Percentiles rank a stretch among this genome's conserved stretches.
Evolutionary conservation across 257 asterid species (phyloP).

Genomic region (Anisodus acutangulus): DNA sequence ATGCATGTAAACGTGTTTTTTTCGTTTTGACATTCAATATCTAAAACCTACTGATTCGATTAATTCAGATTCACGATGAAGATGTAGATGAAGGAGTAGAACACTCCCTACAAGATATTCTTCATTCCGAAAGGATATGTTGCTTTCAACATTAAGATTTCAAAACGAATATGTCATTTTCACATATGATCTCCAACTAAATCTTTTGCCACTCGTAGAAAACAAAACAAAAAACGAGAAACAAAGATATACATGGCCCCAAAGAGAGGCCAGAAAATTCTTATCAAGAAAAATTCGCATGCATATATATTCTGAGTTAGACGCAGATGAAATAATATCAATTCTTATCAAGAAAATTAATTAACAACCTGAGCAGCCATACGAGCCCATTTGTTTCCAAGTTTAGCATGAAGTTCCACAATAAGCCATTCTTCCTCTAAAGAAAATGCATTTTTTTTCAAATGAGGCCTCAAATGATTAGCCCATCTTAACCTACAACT

Average conservation of each 20-base stretch:
- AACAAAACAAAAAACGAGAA: not conserved
- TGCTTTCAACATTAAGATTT: not conserved
- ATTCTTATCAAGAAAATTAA: not conserved
- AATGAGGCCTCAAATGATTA: conserved; percentile 51
- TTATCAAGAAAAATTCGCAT: not conserved
- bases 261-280: not conserved
- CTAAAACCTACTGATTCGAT: not conserved
- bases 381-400: conserved; percentile 59
- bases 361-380: conserved; percentile 52
- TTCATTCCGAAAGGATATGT: not conserved
- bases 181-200: not conserved
- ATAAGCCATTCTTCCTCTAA: conserved; percentile 46
- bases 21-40: not conserved
- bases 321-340: not conserved
- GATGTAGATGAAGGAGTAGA: not conserved
- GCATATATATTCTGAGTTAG: not conserved
- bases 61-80: not conserved
- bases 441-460: conserved; percentile 48
- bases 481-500: conserved; percentile 56
- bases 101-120: not conserved
- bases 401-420: conserved; percentile 47
- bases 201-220: not conserved
- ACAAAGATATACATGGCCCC: not conserved
- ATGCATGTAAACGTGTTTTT: not conserved
- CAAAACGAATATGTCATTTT: not conserved